A percentile compares a stretch with the other conserved stretches of the same genome.
Evolutionary conservation across 2,329 filamentous ascomycete species (phyloP).

Genomic region (Sporothrix dimorphospora): DNA sequence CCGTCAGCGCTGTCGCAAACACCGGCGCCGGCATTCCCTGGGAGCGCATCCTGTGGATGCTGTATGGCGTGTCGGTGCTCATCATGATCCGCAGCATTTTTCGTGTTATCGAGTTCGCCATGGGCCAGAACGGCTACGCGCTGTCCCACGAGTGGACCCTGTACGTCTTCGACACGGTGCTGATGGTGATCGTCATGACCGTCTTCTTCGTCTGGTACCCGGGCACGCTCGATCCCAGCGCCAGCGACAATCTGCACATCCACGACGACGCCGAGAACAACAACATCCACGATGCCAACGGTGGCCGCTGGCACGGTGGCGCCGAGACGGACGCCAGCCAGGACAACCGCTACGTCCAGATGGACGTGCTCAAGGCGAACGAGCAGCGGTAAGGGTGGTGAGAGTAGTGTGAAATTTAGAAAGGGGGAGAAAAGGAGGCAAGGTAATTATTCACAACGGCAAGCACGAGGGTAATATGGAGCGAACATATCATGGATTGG

Average conservation of each 20-base stretch:
- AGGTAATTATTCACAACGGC: background rate
- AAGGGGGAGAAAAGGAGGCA: too few species aligned
- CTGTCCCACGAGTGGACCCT: conserved; percentile 39
- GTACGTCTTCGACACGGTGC: conserved; percentile 41
- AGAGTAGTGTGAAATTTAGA: too few species aligned
- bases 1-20: background rate
- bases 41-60: conserved; percentile 36
- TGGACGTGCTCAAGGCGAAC: background rate
- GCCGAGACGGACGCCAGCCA: conserved; percentile 11
- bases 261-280: background rate
- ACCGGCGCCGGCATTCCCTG: conserved; percentile 34
- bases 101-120: conserved; percentile 46
- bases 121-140: conserved; percentile 39
- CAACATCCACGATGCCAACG: background rate
- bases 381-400: background rate
- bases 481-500: too few species aligned
- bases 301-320: background rate
- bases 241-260: background rate
- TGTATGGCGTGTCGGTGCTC: conserved; percentile 36
- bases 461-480: too few species aligned
- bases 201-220: conserved; percentile 30
- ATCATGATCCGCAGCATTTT: conserved; percentile 46
- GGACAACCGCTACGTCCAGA: conserved; percentile 15
- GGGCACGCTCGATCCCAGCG: background rate
- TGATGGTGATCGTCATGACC: conserved; percentile 36